Evolutionary conservation across 163 green algal genomes (phyloP).

Genomic region (Volvox carteri): DNA sequence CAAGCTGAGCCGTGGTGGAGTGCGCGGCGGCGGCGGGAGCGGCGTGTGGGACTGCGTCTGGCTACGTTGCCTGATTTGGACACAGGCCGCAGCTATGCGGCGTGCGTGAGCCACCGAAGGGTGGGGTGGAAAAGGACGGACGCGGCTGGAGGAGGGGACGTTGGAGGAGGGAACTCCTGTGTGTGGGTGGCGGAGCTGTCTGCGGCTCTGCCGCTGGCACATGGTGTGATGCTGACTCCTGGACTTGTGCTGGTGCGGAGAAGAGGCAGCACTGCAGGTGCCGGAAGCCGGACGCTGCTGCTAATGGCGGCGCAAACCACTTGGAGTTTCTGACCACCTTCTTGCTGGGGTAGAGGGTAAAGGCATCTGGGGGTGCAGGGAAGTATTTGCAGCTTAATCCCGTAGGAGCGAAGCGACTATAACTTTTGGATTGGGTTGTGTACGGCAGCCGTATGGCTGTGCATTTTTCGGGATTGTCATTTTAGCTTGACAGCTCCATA

Average conservation of each 20-base stretch:
- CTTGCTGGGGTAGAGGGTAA: no score
- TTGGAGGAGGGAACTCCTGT: no score
- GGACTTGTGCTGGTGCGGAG: slow-evolving; percentile 2
- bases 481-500: no score
- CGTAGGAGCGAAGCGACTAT: no score
- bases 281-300: background rate
- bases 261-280: background rate
- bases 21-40: slow-evolving; percentile 22
- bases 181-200: slow-evolving; percentile 25
- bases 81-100: background rate
- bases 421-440: no score
- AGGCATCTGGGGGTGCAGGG: no score
- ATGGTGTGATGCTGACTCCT: slow-evolving; percentile 29
- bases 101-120: slow-evolving; percentile 8
- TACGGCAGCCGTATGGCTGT: no score
- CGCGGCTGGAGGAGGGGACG: background rate
- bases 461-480: no score
- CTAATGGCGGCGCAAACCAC: slow-evolving; percentile 5
- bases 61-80: slow-evolving; percentile 22
- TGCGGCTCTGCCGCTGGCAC: background rate
- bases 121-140: background rate
- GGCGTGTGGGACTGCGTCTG: slow-evolving; percentile 16
- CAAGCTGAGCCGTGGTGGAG: no score
- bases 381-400: no score
- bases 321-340: slow-evolving; percentile 40